phyloP scores from a whole-genome alignment of 164 flowering plant species.

The Annona squamosa region DNA sequence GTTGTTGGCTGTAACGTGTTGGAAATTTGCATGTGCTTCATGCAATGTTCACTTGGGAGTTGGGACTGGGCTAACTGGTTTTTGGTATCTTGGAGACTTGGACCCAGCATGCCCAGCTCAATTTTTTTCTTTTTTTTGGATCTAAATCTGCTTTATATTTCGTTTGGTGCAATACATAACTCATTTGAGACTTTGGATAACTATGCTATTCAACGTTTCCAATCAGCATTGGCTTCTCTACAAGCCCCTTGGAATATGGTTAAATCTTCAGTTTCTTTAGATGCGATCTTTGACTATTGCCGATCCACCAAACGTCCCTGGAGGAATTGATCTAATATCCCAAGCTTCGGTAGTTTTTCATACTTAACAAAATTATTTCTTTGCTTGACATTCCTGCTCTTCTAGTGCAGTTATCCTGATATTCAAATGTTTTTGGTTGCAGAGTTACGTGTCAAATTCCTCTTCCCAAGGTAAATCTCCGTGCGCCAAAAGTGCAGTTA shows the following conservation, averaged over 20 bases:
- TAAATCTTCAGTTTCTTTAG: not conserved
- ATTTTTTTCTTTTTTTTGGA: too few relatives aligned
- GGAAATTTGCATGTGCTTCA: not conserved
- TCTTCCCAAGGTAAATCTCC: constrained; percentile 48
- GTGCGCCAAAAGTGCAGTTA: not conserved
- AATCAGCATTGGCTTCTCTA: not conserved
- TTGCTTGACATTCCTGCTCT: not conserved
- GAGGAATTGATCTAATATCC: constrained; percentile 38
- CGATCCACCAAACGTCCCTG: constrained; percentile 18
- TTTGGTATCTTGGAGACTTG: not conserved
- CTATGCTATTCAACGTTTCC: not conserved
- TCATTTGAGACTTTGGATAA: not conserved
- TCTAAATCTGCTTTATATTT: too few relatives aligned
- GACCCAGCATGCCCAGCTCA: not conserved
- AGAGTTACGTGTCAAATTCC: constrained; percentile 65
- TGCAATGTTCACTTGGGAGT: not conserved
- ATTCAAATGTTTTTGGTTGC: constrained; percentile 17
- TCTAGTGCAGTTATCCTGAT: not conserved
- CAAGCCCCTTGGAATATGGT: not conserved
- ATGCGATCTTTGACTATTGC: constrained; percentile 20
- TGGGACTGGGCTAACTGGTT: not conserved
- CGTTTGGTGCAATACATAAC: too few relatives aligned
- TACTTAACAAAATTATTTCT: not conserved
- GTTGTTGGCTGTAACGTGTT: not conserved
- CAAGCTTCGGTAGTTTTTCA: constrained; percentile 43